Percentiles rank a stretch among this genome's conserved stretches.
Evolutionary conservation across 306 rosid species (phyloP).

Genomic region (Castanospermum australe): DNA sequence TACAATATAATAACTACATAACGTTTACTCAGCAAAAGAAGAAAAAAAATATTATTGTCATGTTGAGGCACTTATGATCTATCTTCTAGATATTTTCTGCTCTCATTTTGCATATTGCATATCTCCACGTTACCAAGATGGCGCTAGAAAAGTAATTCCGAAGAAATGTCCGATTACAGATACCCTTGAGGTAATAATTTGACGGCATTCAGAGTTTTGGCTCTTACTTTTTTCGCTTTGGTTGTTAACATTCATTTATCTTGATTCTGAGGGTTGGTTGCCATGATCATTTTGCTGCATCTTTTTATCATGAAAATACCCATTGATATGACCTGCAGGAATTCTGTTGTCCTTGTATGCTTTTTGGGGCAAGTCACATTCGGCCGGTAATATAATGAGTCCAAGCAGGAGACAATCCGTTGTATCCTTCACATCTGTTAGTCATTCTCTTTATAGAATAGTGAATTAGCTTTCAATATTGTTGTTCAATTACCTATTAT

Average conservation of each 20-base stretch:
- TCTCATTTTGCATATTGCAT: neutral
- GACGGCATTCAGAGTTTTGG: neutral
- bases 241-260: neutral
- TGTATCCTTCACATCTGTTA: neutral
- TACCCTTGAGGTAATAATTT: neutral
- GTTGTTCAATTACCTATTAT: slow-evolving; percentile 15
- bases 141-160: neutral
- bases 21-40: neutral
- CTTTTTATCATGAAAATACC: slow-evolving; percentile 12
- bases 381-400: neutral
- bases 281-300: neutral
- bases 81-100: neutral
- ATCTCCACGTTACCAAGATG: slow-evolving; percentile 1
- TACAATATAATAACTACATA: neutral
- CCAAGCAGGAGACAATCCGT: slow-evolving; percentile 22
- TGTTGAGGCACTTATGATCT: neutral
- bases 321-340: slow-evolving; percentile 7
- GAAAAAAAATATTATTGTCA: neutral
- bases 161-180: neutral
- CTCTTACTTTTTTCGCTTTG: neutral
- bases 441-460: slow-evolving; percentile 12
- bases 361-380: slow-evolving; percentile 15
- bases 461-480: slow-evolving; percentile 5
- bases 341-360: slow-evolving; percentile 23
- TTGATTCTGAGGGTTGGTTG: neutral